phyloP scores from a whole-genome alignment of 768 basidiomycete species.

The Suillus fuscotomentosus region DNA sequence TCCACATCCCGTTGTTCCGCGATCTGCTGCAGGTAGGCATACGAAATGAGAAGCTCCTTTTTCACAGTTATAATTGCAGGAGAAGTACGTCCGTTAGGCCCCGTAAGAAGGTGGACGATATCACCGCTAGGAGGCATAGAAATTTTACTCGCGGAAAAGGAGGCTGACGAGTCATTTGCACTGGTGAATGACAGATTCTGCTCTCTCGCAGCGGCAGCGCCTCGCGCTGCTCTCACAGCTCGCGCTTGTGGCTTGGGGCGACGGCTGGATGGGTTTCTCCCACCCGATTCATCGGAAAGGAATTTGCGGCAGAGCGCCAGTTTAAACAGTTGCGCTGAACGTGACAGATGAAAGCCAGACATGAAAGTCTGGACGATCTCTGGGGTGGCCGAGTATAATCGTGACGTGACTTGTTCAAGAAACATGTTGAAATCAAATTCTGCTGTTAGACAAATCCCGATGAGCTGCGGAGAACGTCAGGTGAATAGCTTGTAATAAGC shows the following conservation, averaged over 20 bases:
- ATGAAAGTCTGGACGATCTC: constrained; percentile 35
- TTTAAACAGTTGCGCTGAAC: constrained; percentile 39
- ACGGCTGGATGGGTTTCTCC: constrained; percentile 14
- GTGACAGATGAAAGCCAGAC: constrained; percentile 34
- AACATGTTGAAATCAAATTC: constrained; percentile 38
- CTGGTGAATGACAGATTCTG: background rate
- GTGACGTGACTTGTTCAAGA: constrained; percentile 33
- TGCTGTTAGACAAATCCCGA: constrained; percentile 38
- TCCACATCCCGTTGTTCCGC: constrained; percentile 29
- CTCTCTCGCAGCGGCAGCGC: background rate
- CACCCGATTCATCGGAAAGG: constrained; percentile 25
- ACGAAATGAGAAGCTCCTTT: constrained; percentile 39
- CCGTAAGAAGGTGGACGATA: constrained; percentile 27
- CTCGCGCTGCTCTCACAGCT: constrained; percentile 18
- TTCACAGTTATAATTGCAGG: constrained; percentile 28
- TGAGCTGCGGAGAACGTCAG: constrained; percentile 30
- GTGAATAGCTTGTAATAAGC: background rate
- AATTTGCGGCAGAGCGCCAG: constrained; percentile 42
- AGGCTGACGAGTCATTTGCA: constrained; percentile 10
- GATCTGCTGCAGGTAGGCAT: constrained; percentile 33
- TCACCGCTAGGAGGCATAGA: constrained; percentile 10
- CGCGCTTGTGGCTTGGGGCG: constrained; percentile 36
- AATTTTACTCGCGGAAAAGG: constrained; percentile 26
- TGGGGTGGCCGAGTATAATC: constrained; percentile 30
- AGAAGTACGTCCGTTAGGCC: constrained; percentile 18